A percentile compares a stretch with the other conserved stretches of the same genome.
Evolutionary conservation across 768 basidiomycete genomes (phyloP).

Genomic region (Lactifluus echinatus): DNA sequence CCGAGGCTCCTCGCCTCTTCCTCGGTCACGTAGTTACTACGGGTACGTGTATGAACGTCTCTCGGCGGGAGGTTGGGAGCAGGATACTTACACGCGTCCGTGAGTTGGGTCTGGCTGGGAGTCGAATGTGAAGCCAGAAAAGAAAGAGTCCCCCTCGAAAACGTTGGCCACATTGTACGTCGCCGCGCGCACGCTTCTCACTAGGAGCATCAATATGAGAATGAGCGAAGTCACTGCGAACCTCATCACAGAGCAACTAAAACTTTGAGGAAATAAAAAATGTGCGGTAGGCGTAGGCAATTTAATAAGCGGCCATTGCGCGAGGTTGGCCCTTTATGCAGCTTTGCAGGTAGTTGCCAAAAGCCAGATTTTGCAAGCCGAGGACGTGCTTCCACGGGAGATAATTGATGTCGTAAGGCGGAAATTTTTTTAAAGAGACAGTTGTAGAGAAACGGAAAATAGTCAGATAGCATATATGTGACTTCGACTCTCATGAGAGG

Average conservation of each 20-base stretch:
- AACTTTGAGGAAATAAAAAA: background rate
- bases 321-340: background rate
- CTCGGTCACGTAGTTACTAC: slow-evolving; percentile 37
- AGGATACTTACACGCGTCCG: slow-evolving; percentile 48
- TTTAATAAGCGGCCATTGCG: background rate
- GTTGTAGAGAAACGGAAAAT: background rate
- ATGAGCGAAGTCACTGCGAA: background rate
- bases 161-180: slow-evolving; percentile 41
- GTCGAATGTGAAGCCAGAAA: slow-evolving; percentile 41
- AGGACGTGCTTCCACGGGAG: background rate
- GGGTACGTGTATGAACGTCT: background rate
- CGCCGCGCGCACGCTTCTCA: slow-evolving; percentile 36
- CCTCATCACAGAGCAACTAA: background rate
- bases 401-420: no score
- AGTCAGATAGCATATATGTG: background rate
- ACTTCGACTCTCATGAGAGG: background rate
- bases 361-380: background rate
- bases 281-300: background rate
- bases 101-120: slow-evolving; percentile 53
- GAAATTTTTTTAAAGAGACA: no score
- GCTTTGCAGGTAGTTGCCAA: background rate
- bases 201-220: background rate
- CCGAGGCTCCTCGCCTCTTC: slow-evolving; percentile 44
- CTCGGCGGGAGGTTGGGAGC: background rate
- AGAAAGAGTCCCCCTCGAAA: slow-evolving; percentile 39